Conservation (phyloP, 805 yeast species). For the Kodamaea kaohsiungensis region DNA sequence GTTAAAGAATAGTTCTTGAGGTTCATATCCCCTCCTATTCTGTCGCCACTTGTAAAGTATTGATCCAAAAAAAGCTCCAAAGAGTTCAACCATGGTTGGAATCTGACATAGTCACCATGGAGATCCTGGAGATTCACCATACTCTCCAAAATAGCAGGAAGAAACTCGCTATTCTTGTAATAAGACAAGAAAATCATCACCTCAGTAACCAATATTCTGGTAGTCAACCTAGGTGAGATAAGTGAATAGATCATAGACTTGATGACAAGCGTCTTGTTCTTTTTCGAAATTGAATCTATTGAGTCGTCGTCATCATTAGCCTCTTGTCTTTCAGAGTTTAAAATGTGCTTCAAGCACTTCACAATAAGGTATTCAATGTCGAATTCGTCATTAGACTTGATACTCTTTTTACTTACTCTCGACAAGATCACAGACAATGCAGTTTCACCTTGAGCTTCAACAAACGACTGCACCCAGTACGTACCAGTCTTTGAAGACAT, state of each 20-base stretch:
- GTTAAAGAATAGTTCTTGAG: conserved; percentile 37
- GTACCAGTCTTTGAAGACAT: conserved; percentile 20
- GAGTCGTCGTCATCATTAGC: conserved; percentile 10
- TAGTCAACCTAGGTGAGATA: conserved; percentile 40
- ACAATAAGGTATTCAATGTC: conserved; percentile 41
- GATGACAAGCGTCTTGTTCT: conserved; percentile 34
- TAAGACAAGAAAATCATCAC: conserved; percentile 39
- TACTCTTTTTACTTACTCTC: conserved; percentile 41
- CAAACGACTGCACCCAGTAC: conserved; percentile 34
- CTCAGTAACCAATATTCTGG: conserved; percentile 43
- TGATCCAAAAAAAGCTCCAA: conserved; percentile 39
- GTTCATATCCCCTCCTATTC: conserved; percentile 18
- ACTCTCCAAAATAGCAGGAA: conserved; percentile 31
- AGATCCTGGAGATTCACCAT: conserved; percentile 35
- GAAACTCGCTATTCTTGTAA: conserved; percentile 24
- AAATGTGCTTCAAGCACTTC: conserved; percentile 36
- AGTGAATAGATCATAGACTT: conserved; percentile 40
- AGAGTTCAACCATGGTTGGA: conserved; percentile 44
- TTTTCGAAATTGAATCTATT: conserved; percentile 14
- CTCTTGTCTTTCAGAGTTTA: conserved; percentile 26
- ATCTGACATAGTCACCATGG: conserved; percentile 34
- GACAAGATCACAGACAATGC: conserved; percentile 41
- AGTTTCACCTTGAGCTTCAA: conserved; percentile 45
- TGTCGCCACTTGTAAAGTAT: conserved; percentile 19
- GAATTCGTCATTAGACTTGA: conserved; percentile 46